Percentiles rank a stretch among this genome's conserved stretches.
These are phyloP conservation scores for Elsinoe ampelina DNA, from an alignment of 2,329 filamentous ascomycete genomes.

Conservation along the genomic window DNA sequence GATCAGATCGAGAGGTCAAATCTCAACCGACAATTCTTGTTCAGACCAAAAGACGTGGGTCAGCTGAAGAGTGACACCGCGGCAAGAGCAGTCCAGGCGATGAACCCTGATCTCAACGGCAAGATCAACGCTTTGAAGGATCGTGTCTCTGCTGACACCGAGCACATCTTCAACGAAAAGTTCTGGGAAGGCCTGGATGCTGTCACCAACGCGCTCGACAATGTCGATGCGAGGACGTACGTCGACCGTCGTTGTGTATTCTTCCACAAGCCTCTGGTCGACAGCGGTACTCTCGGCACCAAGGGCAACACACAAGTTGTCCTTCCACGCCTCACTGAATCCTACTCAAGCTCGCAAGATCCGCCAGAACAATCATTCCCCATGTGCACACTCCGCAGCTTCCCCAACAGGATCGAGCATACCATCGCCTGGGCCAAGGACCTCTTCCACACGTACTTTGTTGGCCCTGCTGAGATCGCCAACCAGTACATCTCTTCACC, in stretches of 20 bases:
- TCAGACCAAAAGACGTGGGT: slow-evolving; percentile 86
- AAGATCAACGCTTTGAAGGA: slow-evolving; percentile 83
- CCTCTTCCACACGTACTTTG: slow-evolving; percentile 87
- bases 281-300: slow-evolving; percentile 95
- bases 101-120: slow-evolving; percentile 87
- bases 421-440: slow-evolving; percentile 98
- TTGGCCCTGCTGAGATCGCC: slow-evolving; percentile 85
- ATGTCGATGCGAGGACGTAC: slow-evolving; percentile 92
- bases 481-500: slow-evolving; percentile 83
- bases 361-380: slow-evolving; percentile 98
- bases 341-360: slow-evolving; percentile 94
- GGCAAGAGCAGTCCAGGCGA: slow-evolving; percentile 75
- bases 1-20: slow-evolving; percentile 99
- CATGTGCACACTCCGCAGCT: slow-evolving; percentile 95
- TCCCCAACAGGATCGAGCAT: slow-evolving; percentile 97
- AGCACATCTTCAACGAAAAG: slow-evolving; percentile 84
- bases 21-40: slow-evolving; percentile 92
- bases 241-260: slow-evolving; percentile 95
- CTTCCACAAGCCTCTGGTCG: slow-evolving; percentile 92
- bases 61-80: slow-evolving; percentile 95
- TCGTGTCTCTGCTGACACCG: slow-evolving; percentile 82
- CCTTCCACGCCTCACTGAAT: slow-evolving; percentile 83
- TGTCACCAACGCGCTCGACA: slow-evolving; percentile 95
- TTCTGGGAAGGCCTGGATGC: slow-evolving; percentile 86
- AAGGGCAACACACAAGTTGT: slow-evolving; percentile 98